A percentile compares a stretch with the other conserved stretches of the same genome.
Conservation (phyloP, 2,329 filamentous ascomycete genomes). For the Pseudogymnoascus sp. region DNA sequence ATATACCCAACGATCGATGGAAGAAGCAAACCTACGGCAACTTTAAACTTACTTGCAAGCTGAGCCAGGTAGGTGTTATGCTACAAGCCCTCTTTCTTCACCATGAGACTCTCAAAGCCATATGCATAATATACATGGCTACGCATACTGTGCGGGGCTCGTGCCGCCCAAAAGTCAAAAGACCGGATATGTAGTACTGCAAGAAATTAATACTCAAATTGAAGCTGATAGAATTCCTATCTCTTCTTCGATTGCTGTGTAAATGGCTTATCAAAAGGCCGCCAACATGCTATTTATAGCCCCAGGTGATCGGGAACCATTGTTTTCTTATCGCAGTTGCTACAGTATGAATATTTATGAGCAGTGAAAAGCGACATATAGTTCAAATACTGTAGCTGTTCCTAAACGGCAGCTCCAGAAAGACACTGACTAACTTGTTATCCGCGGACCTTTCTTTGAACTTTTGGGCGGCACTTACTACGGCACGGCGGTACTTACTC, state of each 20-base stretch:
- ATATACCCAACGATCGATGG: neutral
- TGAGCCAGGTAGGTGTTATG: neutral
- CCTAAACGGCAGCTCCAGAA: neutral
- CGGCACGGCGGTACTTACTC: neutral
- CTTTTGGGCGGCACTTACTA: neutral
- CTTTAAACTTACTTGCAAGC: neutral
- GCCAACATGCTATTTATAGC: neutral
- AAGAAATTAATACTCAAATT: neutral
- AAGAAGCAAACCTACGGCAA: neutral
- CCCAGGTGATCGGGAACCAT: too few relatives aligned
- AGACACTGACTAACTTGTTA: neutral
- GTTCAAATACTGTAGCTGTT: neutral
- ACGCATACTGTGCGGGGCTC: neutral
- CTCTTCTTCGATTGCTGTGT: neutral
- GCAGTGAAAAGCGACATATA: neutral
- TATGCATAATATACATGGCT: neutral
- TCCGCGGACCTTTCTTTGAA: neutral
- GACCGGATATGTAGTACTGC: neutral
- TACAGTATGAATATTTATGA: neutral
- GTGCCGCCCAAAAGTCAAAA: neutral
- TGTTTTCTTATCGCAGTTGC: too few relatives aligned
- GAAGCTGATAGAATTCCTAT: neutral
- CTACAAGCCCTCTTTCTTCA: neutral
- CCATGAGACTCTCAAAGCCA: neutral
- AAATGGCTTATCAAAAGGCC: neutral